A percentile compares a stretch with the other conserved stretches of the same genome.
These are phyloP conservation scores for Aurantiochytrium sp. DNA, from an alignment of 108 stramenopile genomes.

Conservation along the genomic window DNA sequence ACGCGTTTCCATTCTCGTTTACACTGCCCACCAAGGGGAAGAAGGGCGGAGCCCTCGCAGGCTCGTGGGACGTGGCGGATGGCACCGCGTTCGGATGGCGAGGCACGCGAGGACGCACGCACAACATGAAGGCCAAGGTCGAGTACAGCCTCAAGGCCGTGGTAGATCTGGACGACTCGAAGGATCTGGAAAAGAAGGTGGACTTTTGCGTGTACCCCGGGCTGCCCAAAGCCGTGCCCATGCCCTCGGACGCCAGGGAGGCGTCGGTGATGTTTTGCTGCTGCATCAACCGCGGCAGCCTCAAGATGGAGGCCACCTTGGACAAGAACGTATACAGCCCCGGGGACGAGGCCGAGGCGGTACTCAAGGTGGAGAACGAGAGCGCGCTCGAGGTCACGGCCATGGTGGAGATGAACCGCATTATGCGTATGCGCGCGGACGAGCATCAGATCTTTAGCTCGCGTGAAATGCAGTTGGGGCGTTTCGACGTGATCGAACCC, in stretches of 20 bases:
- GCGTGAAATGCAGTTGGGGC: not conserved
- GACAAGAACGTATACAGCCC: not conserved
- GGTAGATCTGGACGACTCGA: not conserved
- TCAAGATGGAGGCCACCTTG: not conserved
- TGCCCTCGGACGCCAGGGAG: not conserved
- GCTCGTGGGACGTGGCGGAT: not conserved
- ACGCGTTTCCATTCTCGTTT: not conserved
- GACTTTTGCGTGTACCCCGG: not conserved
- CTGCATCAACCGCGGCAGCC: conserved; percentile 9
- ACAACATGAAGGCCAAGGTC: not conserved
- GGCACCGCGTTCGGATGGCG: not conserved
- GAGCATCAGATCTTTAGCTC: not conserved
- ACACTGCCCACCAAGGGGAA: not conserved
- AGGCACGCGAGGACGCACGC: not conserved
- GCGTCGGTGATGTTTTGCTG: not conserved
- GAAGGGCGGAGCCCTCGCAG: not conserved
- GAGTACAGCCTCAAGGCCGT: not conserved
- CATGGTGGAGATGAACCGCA: not conserved
- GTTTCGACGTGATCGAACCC: not conserved
- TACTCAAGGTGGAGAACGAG: not conserved
- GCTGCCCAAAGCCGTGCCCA: not conserved
- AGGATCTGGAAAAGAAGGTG: not conserved
- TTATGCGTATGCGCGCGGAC: not conserved
- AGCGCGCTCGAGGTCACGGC: not conserved
- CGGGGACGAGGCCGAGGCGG: not conserved